phyloP scores from a whole-genome alignment of 1,284 basidiomycete genomes.

The Microbotryum lychnidis-dioicae region DNA sequence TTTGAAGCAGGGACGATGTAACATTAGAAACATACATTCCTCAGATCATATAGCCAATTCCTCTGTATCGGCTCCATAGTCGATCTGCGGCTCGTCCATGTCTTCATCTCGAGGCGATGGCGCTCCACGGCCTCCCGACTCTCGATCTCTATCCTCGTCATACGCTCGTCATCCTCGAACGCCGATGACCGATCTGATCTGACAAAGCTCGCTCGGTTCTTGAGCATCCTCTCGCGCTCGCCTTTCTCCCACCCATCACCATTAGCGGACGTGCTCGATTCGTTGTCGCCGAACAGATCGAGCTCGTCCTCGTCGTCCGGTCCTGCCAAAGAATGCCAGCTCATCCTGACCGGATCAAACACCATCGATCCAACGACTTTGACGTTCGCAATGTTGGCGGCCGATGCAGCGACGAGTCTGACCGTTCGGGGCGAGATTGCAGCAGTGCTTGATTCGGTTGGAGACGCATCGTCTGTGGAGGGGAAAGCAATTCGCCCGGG shows the following conservation, averaged over 20 bases:
- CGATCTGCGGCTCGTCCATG: conserved; percentile 48
- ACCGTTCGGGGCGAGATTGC: neutral
- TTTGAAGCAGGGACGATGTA: neutral
- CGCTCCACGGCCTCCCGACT: conserved; percentile 68
- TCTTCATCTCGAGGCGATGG: conserved; percentile 69
- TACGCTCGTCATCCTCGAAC: conserved; percentile 40
- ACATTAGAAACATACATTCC: conserved; percentile 5
- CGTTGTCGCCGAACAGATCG: conserved; percentile 71
- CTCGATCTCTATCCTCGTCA: conserved; percentile 61
- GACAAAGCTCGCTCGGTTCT: conserved; percentile 51
- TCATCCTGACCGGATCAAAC: conserved; percentile 87
- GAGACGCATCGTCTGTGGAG: neutral
- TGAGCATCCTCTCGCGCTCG: conserved; percentile 66
- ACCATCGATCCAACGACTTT: conserved; percentile 89
- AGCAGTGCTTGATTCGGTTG: conserved; percentile 3
- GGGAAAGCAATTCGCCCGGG: conserved; percentile 8
- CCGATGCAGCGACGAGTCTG: conserved; percentile 7
- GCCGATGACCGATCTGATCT: conserved; percentile 9
- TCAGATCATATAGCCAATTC: conserved; percentile 18
- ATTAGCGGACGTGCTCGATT: neutral
- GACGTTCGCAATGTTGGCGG: conserved; percentile 40
- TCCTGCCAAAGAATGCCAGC: conserved; percentile 71
- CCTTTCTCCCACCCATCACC: conserved; percentile 54
- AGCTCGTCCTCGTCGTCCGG: conserved; percentile 82
- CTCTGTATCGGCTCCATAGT: neutral